Conservation (phyloP, 352 stramenopile species). For the Phytopythium montanum region DNA sequence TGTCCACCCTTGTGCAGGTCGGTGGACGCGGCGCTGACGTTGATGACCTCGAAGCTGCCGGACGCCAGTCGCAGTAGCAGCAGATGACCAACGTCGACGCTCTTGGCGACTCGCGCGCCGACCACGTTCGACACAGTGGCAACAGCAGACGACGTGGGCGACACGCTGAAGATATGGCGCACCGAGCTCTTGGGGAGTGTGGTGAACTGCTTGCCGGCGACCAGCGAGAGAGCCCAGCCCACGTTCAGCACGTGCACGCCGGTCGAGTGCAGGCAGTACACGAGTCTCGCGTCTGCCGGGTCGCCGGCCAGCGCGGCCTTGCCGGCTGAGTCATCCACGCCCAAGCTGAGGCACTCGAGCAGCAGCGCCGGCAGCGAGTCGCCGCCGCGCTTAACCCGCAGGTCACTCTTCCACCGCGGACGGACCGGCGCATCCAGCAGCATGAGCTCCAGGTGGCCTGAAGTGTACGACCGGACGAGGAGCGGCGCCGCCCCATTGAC, state of each 20-base stretch:
- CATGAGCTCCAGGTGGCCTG: constrained; percentile 70
- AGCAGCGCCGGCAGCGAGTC: constrained; percentile 39
- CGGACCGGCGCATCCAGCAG: constrained; percentile 58
- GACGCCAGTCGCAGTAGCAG: constrained; percentile 68
- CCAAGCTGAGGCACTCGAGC: constrained; percentile 72
- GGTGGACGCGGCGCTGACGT: constrained; percentile 68
- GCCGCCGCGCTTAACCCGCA: constrained; percentile 12
- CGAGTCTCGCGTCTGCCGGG: constrained; percentile 41
- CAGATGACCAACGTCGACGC: constrained; percentile 72
- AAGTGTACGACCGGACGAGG: constrained; percentile 64
- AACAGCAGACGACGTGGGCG: constrained; percentile 20
- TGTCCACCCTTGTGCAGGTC: constrained; percentile 65
- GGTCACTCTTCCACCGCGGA: constrained; percentile 53
- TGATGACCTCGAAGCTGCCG: constrained; percentile 74
- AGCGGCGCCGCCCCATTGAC: constrained; percentile 45
- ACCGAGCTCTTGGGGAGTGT: constrained; percentile 62
- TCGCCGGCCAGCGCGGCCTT: constrained; percentile 54
- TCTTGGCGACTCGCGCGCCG: constrained; percentile 65
- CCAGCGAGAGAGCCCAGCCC: constrained; percentile 60
- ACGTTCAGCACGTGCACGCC: constrained; percentile 78
- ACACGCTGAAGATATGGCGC: constrained; percentile 77
- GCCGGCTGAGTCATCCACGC: constrained; percentile 67
- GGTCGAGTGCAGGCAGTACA: constrained; percentile 77
- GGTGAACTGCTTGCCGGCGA: constrained; percentile 54
- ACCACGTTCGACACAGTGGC: constrained; percentile 36